Evolutionary conservation across 2,329 filamentous ascomycete genomes (phyloP).

Genomic region (Conoideocrella luteorostrata): DNA sequence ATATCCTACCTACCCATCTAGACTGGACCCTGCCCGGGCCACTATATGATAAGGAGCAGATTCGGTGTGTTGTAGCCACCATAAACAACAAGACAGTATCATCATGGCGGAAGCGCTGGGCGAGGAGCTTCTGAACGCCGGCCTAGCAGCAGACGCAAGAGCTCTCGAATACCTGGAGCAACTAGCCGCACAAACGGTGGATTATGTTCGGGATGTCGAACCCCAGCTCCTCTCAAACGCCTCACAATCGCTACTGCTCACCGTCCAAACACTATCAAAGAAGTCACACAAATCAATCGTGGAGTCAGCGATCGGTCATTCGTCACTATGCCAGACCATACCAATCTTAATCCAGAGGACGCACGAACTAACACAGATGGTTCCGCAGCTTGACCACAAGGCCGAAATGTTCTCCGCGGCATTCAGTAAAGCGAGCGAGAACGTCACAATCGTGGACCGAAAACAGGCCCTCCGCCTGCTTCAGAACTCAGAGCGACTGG

Average conservation of each 20-base stretch:
- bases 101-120: conserved; percentile 31
- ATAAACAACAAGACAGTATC: not conserved
- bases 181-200: conserved; percentile 69
- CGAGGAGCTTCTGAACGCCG: conserved; percentile 25
- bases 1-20: too few relatives aligned
- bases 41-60: not conserved
- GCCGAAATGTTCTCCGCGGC: conserved; percentile 75
- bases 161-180: conserved; percentile 68
- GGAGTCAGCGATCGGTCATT: conserved; percentile 69
- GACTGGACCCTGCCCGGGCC: too few relatives aligned
- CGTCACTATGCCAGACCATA: conserved; percentile 65
- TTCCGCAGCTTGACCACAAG: conserved; percentile 73
- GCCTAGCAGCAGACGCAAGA: conserved; percentile 37
- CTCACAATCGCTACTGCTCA: conserved; percentile 73
- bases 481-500: conserved; percentile 80
- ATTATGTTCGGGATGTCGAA: conserved; percentile 67
- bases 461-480: conserved; percentile 76
- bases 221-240: conserved; percentile 73
- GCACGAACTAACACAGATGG: conserved; percentile 58
- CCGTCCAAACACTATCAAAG: conserved; percentile 82
- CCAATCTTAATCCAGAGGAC: conserved; percentile 62
- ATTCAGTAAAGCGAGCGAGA: conserved; percentile 69
- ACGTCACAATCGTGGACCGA: conserved; percentile 63
- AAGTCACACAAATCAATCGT: conserved; percentile 83
- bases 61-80: not conserved